Evolutionary conservation across 352 stramenopile genomes (phyloP).

Genomic region (Globisporangium middletonii): DNA sequence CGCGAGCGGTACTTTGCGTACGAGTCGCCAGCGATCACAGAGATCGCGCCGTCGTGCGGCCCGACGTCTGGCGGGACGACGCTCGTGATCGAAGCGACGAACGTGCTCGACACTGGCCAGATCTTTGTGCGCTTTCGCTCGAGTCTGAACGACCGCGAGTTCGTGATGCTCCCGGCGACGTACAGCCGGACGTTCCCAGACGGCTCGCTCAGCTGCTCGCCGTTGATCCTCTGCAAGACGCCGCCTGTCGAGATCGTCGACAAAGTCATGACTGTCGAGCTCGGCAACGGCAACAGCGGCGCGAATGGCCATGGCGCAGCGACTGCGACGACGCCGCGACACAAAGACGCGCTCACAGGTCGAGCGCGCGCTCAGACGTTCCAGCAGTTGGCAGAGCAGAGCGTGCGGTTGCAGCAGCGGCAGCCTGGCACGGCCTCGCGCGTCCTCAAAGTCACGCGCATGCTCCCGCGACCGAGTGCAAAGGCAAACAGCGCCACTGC

Average conservation of each 20-base stretch:
- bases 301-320: background rate
- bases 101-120: conserved; percentile 66
- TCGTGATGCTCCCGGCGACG: conserved; percentile 41
- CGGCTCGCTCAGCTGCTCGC: conserved; percentile 38
- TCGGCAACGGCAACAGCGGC: conserved; percentile 1
- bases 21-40: conserved; percentile 56
- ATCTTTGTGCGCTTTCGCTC: conserved; percentile 76
- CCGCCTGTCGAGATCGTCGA: conserved; percentile 54
- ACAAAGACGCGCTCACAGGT: conserved; percentile 23
- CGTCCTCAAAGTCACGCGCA: conserved; percentile 18
- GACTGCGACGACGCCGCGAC: conserved; percentile 9
- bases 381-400: conserved; percentile 53
- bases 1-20: conserved; percentile 62
- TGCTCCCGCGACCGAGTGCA: conserved; percentile 14
- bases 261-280: conserved; percentile 15
- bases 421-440: conserved; percentile 15
- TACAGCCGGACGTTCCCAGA: conserved; percentile 58
- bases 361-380: conserved; percentile 46
- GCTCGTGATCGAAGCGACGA: conserved; percentile 51
- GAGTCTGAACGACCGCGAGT: conserved; percentile 52
- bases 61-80: conserved; percentile 44
- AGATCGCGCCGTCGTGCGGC: conserved; percentile 53
- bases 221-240: conserved; percentile 55
- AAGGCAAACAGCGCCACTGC: background rate
- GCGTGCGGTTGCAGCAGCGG: conserved; percentile 22